Base-by-base conservation (phyloP, 441 rosid genomes). In the Arabidopsis hybrid region DNA sequence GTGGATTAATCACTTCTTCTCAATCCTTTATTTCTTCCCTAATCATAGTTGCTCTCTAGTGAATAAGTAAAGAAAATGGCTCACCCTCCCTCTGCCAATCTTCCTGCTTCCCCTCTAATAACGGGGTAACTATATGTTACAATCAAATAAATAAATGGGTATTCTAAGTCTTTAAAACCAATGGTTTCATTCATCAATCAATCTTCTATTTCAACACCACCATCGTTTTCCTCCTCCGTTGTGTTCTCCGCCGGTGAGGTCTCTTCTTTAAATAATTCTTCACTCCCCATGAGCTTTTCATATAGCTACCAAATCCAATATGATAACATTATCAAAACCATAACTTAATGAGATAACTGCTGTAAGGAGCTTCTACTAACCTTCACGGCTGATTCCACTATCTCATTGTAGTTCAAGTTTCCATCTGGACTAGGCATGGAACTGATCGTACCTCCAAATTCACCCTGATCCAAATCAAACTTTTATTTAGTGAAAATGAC, bases 341-440 rank as follows among this genome's bases (percentile, higher is more conserved):
- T 1, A 59, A 59, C 29, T 34, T 16, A 43, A 16, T 31, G 6
- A 21, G 39, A 47, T 55, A 21, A 21, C 26, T 21, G 26, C 26
- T 21, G 26, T 21, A 21, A 21, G 26, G 26, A 21, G 26, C 26
- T 21, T 21, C 26, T 46, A 72, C 72, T 36, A 84, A 91, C 96
- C 92, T 88, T 83, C 60, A 78, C 21, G 63, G 92, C 78, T 12
- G 82, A 80, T 71, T 83, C 82, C 18, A 88, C 39, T 42, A 78
- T 65, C 80, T 82, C 85, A 46, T 79, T 67, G 81, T 82, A 86
- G 85, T 78, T 84, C 75, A 91, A 82, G 77, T 81, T 87, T 72
- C 88, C 98, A 86, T 89, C 92, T 31, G 98, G 94, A 84, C 83
- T 83, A 31, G 87, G 69, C 45, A 87, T 67, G 50, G 81, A 81